Evolutionary conservation across 1,139 yeast genomes (phyloP), one percentile per base, ranked within the genome.

Genomic region (Pneumocystis murina): DNA sequence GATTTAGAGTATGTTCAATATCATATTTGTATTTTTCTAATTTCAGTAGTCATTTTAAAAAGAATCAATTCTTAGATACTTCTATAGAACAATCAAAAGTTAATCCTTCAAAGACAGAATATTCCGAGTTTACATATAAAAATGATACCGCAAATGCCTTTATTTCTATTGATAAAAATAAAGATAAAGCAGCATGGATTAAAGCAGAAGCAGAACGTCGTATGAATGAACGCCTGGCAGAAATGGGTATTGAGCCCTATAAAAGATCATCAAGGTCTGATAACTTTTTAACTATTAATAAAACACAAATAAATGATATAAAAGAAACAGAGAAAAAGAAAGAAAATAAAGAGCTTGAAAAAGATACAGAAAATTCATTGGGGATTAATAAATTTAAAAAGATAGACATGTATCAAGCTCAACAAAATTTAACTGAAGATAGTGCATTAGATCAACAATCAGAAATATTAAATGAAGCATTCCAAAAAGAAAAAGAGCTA

Each of bases 141-240:
- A 20, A 41, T 17, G 54, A 41, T 41, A 16, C 54, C 6, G 6
- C 28, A 17, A 8, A 17, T 41, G 2, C 24, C 20, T 41, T 24
- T 41, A 3, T 20, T 7, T 41, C 28, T 41, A 20, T 41, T 41
- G 54, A 41, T n/a, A 41, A 41, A 17, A 17, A 79, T 80, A 10
- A 83, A 69, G 95, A 88, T 65, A 80, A 96, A 68, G 82, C 94
- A 7, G 91, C 91, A 6, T 84, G 84, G 69, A 85, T 90, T 66
- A 89, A 88, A 72, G 96, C 92, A 14, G 95, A 88, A 71, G 97
- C 97, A 0, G 88, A 87, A 69, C 84, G 86, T 74, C 82, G 89
- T 71, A 90, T 91, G 95, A 85, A 84, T 68, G 97, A 90, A 70
- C 79, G 94, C 70, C 79, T 90, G 72, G 96, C 96, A 0, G 87